Base-by-base conservation (phyloP, 2,329 filamentous ascomycete genomes). In the Thyridium curvatum region DNA sequence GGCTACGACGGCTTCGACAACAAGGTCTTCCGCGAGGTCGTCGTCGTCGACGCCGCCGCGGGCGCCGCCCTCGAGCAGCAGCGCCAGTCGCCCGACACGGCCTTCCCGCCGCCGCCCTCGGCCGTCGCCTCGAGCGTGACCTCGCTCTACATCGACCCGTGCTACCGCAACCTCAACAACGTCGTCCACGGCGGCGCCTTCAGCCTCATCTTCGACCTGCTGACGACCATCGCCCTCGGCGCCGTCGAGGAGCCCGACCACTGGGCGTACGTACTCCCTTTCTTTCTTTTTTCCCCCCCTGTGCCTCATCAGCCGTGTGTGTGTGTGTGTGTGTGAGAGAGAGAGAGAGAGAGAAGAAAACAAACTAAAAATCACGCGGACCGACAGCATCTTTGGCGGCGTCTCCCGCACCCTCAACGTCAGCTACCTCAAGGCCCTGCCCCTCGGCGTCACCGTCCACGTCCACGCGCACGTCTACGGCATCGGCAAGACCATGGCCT, bases 111-210 rank as follows among this genome's bases (percentile, higher is more conserved):
- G 13, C 34, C 38, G 12, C 35, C 46, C 8, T 33, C 45, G 13
- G 38, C 50, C 15, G n/a, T 43, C 13, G 54, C 62, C 9, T 60
- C 56, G 1, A 59, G 57, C 3, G 59, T 62, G 4, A 73, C 66
- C 49, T 60, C 58, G 16, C 60, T 76, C 43, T 55, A 48, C 4
- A 65, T 74, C 13, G 59, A 65, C 9, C 48, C 51, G 10, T 52
- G 55, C 34, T 65, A 74, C 38, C 62, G 64, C 43, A 77, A 76
- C 51, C 50, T 61, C 33, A 58, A 61, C 26, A 62, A 62, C 2
- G 69, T 66, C 26, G 60, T 77, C 45, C 73, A 77, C 48, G 73
- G 73, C 15, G 72, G 72, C 7, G 71, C 70, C 3, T 70, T 71
- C 3, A 66, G 69, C 1, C 56, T 72, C 5, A 69, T 77, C 32